Evolutionary conservation across 306 rosid species (phyloP), one percentile per base, ranked within the genome.

Genomic region (Quercus bicolor): DNA sequence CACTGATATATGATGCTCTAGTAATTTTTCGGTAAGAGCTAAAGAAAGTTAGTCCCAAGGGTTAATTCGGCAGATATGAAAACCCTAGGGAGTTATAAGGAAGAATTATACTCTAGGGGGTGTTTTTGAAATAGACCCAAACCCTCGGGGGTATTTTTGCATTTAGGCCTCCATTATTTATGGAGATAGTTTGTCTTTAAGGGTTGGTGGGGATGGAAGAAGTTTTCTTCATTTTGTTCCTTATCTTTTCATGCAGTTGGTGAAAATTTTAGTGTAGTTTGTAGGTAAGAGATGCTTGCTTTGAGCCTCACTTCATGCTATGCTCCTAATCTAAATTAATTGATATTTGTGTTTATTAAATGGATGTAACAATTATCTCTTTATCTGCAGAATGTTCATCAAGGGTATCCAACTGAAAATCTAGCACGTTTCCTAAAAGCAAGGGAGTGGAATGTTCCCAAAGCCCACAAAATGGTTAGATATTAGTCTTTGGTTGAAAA

Each of bases 391-490:
- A 89, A 91, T 89, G 90, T 94, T 79, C 98, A 94, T 87, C 95
- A 91, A 87, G 97, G 97, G 70, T 76, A 81, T 73, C 37, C 78
- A 64, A 60, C 83, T 13, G 97, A 94, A 82, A 92, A 92, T 56
- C 78, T 91, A 59, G 56, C 33, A 19, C 92, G 99, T n/a, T 95
- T 95, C 79, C 92, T 95, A n/a, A 95, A 83, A 84, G 99, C 99
- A 62, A 92, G 99, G 82, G 98, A 92, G 18, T 83, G 91, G 86
- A 89, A 94, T 81, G 93, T 83, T 78, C 37, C 86, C 78, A 88
- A 91, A 85, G 95, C 97, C 62, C 93, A 94, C 78, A 91, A 89
- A 87, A 94, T 94, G 98, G 98, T 91, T 80, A 77, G 88, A 72
- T 56, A 8, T 75, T 19, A 59, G 60, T 53, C 57, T 81, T 78